phyloP scores from a whole-genome alignment of 257 asterid species.

The Nicotiana tomentosiformis region DNA sequence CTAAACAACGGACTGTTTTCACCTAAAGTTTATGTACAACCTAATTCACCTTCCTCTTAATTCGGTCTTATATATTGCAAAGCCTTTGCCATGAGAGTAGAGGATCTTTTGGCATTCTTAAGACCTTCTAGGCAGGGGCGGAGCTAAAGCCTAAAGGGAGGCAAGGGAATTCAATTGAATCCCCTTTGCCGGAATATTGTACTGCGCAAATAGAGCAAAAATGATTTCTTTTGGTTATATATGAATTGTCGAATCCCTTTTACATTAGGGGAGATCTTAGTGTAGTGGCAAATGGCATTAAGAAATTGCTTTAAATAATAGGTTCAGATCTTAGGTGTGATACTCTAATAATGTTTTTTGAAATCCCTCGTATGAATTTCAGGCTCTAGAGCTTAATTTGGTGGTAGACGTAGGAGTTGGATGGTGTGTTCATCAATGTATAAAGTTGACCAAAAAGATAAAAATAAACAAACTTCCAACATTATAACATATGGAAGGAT shows the following conservation, averaged over 20 bases:
- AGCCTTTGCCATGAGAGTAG: background rate
- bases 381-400: background rate
- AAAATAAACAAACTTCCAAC: background rate
- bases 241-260: no score
- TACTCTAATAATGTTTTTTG: no score
- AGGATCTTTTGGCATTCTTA: background rate
- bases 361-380: no score
- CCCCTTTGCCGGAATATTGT: no score
- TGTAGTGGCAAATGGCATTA: no score
- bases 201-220: no score
- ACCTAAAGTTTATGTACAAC: background rate
- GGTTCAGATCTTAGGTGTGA: no score
- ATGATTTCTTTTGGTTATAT: no score
- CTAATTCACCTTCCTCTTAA: background rate
- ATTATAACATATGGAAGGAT: background rate
- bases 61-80: background rate
- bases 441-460: background rate
- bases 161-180: no score
- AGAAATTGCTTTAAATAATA: no score
- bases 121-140: background rate
- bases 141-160: no score
- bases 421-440: background rate
- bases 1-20: background rate
- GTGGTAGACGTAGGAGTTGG: background rate
- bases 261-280: no score